phyloP scores from a whole-genome alignment of 768 basidiomycete genomes.

The Lactarius hengduanensis region DNA sequence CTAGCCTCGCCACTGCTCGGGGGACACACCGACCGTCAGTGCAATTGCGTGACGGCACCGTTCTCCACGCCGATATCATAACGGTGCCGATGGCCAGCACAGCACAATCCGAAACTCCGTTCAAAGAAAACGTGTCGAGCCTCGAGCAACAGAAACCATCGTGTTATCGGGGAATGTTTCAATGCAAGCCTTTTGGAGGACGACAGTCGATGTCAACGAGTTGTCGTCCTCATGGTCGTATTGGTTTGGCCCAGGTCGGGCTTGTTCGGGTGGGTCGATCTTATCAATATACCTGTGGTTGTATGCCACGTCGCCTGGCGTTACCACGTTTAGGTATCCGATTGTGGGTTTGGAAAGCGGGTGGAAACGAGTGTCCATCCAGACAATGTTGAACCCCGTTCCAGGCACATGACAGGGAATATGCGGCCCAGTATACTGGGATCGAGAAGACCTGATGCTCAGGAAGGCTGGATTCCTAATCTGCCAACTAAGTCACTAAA shows the following conservation, averaged over 20 bases:
- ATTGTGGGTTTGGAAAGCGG: slow-evolving; percentile 18
- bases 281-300: not conserved
- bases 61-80: slow-evolving; percentile 28
- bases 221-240: slow-evolving; percentile 15
- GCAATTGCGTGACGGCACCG: slow-evolving; percentile 23
- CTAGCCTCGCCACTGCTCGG: slow-evolving; percentile 4
- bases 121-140: slow-evolving; percentile 9
- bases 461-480: slow-evolving; percentile 24
- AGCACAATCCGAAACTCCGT: slow-evolving; percentile 23
- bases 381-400: not conserved
- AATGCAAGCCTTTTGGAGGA: slow-evolving; percentile 21
- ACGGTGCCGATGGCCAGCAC: slow-evolving; percentile 29
- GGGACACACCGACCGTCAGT: slow-evolving; percentile 15
- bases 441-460: slow-evolving; percentile 19
- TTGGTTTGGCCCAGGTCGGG: slow-evolving; percentile 24
- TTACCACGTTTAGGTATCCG: slow-evolving; percentile 20
- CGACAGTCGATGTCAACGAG: slow-evolving; percentile 7
- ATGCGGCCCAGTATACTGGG: slow-evolving; percentile 21
- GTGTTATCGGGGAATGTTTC: slow-evolving; percentile 19
- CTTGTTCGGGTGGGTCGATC: slow-evolving; percentile 19
- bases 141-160: slow-evolving; percentile 15
- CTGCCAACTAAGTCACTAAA: slow-evolving; percentile 8
- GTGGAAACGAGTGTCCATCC: no score
- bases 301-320: not conserved
- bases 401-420: slow-evolving; percentile 16